Evolutionary conservation across 2,329 filamentous ascomycete species (phyloP).

Genomic region (Fusarium incarnatum): DNA sequence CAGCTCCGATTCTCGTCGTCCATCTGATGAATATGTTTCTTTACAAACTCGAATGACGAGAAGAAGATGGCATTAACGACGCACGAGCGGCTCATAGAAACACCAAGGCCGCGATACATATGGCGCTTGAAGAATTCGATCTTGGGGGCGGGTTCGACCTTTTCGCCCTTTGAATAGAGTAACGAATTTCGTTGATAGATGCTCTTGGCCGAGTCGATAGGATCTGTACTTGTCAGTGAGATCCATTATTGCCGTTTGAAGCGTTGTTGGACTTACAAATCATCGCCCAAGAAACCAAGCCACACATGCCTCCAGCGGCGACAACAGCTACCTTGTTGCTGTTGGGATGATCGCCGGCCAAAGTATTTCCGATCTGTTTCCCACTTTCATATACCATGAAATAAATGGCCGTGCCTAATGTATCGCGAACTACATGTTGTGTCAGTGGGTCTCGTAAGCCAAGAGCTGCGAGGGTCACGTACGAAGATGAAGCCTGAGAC

Average conservation of each 20-base stretch:
- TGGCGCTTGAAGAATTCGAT: slow-evolving; percentile 81
- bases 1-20: slow-evolving; percentile 55
- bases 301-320: slow-evolving; percentile 82
- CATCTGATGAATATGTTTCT: slow-evolving; percentile 71
- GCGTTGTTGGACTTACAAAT: slow-evolving; percentile 72
- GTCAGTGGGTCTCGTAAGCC: slow-evolving; percentile 7
- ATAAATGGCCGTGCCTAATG: slow-evolving; percentile 84
- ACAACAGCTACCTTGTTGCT: slow-evolving; percentile 84
- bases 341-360: slow-evolving; percentile 76
- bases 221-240: slow-evolving; percentile 58
- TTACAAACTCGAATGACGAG: slow-evolving; percentile 86
- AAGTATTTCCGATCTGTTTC: slow-evolving; percentile 83
- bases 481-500: slow-evolving; percentile 83
- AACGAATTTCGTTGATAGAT: slow-evolving; percentile 87
- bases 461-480: slow-evolving; percentile 52
- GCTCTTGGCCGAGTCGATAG: slow-evolving; percentile 85
- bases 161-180: slow-evolving; percentile 73
- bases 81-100: slow-evolving; percentile 85
- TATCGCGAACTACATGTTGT: slow-evolving; percentile 75
- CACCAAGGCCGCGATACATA: slow-evolving; percentile 85
- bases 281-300: slow-evolving; percentile 84
- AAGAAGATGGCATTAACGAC: slow-evolving; percentile 92
- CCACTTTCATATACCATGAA: slow-evolving; percentile 91
- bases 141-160: slow-evolving; percentile 73
- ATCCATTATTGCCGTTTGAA: neutral